phyloP scores from a whole-genome alignment of 345 rosid species.

The Jatropha curcas region DNA sequence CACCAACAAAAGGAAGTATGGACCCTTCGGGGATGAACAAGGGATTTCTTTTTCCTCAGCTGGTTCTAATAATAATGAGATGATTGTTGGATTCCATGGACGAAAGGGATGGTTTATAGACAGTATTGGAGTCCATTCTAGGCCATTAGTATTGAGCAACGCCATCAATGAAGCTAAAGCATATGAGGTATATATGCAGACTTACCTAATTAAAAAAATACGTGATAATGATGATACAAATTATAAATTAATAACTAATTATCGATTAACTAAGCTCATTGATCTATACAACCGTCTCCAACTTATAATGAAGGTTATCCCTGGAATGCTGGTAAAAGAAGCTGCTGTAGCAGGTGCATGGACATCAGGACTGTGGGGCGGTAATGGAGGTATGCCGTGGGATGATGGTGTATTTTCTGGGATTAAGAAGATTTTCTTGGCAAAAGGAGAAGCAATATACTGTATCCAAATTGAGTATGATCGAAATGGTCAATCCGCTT shows the following conservation, averaged over 20 bases:
- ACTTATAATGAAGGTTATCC: no score
- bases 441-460: constrained; percentile 26
- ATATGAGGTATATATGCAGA: neutral
- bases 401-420: constrained; percentile 27
- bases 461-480: constrained; percentile 28
- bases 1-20: constrained; percentile 30
- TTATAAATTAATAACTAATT: no score
- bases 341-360: neutral
- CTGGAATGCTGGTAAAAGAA: constrained; percentile 14
- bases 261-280: no score
- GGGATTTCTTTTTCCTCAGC: constrained; percentile 29
- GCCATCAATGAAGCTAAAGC: neutral
- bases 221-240: no score
- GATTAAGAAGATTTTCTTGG: constrained; percentile 17
- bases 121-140: constrained; percentile 29
- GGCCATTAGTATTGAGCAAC: neutral
- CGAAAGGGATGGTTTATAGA: constrained; percentile 24
- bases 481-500: constrained; percentile 26
- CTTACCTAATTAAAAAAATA: no score
- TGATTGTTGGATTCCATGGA: constrained; percentile 33
- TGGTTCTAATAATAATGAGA: constrained; percentile 13
- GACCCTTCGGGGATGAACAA: constrained; percentile 38
- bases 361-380: constrained; percentile 30
- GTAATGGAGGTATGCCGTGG: constrained; percentile 27
- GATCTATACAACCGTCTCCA: no score